Evolutionary conservation across 2,329 filamentous ascomycete genomes (phyloP), one percentile per base, ranked within the genome.

Genomic region (Xenoacremonium recifei): DNA sequence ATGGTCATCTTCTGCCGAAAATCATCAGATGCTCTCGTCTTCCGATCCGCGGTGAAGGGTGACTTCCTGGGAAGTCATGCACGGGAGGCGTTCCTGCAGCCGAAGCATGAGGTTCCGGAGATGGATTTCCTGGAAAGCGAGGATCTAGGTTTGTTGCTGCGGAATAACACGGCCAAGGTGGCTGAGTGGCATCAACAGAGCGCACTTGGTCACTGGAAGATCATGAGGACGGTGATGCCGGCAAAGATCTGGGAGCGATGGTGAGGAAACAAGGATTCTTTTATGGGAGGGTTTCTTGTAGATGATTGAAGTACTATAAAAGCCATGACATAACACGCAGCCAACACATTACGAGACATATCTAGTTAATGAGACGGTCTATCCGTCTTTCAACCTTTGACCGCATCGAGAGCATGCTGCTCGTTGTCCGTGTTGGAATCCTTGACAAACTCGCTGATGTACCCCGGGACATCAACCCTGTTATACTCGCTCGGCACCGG

Each of bases 1-100:
- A 89, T 97, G 79, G 87, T 97, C 35, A 82, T 97, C 46, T 96
- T 96, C 71, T 99, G 93, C 73, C 83, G 80, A 44, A 92, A 90
- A 67, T 72, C 69, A 10, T 44, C 48, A 18, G 57, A 57, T 3
- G 56, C 68, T 0, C 67, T 90, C 27, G 69, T 61, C 0, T 97
- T 97, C 70, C 78, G 91, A 11, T 58, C 72, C 13, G 79, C 90
- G 0, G 70, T 66, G 0, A 64, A 75, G 6, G 68, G 70, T 3
- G 93, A 99, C 60, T 84, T 79, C 56, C 69, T 96, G 23, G 77
- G 79, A 27, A 95, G 87, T 61, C 72, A 80, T 31, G 82, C 86
- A 11, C 73, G 93, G 21, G 68, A 77, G 56, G 73, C 77, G 42
- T 92, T 86, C 55, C 68, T 99, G 51, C 60, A 84, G 45, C 91